Conservation (phyloP, 768 basidiomycete species). For the Suillus variegatus region DNA sequence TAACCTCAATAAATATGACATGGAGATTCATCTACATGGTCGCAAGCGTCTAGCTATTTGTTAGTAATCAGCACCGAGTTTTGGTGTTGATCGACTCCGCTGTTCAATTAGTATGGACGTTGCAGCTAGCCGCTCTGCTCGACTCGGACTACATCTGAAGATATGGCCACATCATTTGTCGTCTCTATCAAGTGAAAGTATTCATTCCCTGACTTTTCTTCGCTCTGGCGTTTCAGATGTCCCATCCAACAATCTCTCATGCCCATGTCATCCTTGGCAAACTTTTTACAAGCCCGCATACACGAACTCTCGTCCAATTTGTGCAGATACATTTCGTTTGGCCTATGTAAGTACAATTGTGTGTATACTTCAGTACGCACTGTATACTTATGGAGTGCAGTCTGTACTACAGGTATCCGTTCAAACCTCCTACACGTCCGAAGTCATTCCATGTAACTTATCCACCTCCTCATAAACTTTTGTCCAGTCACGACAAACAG, state of each 20-base stretch:
- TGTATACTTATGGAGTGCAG: background rate
- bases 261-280: conserved; percentile 30
- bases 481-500: conserved; percentile 31
- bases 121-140: no score
- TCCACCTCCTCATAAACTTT: conserved; percentile 28
- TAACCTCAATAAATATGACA: background rate
- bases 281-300: conserved; percentile 6
- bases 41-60: no score
- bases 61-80: background rate
- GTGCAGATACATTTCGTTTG: background rate
- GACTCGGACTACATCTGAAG: conserved; percentile 6
- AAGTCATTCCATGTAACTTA: background rate
- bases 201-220: conserved; percentile 21
- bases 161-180: conserved; percentile 19
- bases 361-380: background rate
- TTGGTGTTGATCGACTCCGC: background rate
- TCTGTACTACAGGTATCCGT: background rate
- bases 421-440: background rate
- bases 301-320: background rate
- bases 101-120: no score
- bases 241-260: background rate
- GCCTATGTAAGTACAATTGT: background rate
- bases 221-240: conserved; percentile 10
- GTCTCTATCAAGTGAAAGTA: conserved; percentile 18
- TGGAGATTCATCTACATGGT: background rate